Evolutionary conservation across 2,329 filamentous ascomycete species (phyloP).

Genomic region (Ceratocystis albifundus): DNA sequence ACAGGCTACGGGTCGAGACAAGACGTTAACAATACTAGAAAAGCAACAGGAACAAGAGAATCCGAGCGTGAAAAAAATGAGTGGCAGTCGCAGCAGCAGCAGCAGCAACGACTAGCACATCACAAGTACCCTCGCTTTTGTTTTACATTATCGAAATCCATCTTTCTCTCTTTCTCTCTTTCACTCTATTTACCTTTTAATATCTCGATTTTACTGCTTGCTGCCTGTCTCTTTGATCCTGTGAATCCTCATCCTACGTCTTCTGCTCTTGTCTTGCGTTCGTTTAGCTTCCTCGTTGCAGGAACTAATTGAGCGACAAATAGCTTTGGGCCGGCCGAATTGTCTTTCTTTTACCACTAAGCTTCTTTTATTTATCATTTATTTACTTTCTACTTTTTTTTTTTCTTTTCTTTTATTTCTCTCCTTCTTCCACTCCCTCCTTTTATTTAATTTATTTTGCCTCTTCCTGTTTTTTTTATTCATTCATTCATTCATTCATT

Average conservation of each 20-base stretch:
- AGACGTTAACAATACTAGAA: neutral
- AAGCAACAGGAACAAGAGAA: neutral
- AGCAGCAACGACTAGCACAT: neutral
- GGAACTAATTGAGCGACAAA: too few relatives aligned
- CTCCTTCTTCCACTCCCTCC: neutral
- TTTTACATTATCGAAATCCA: neutral
- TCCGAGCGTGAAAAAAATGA: neutral
- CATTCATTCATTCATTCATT: neutral
- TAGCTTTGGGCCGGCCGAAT: neutral
- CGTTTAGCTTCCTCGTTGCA: conserved; percentile 12
- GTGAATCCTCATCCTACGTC: conserved; percentile 1
- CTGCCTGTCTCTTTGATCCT: neutral
- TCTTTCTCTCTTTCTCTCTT: neutral
- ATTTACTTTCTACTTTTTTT: conserved; percentile 3
- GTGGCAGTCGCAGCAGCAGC: neutral
- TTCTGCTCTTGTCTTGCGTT: conserved; percentile 8
- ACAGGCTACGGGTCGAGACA: neutral
- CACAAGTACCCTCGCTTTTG: neutral
- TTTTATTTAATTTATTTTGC: neutral
- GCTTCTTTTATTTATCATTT: neutral
- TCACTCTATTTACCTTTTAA: neutral
- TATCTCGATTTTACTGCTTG: neutral
- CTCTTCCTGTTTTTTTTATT: neutral
- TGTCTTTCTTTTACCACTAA: conserved; percentile 10
- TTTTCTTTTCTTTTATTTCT: neutral